phyloP scores from a whole-genome alignment of 768 basidiomycete genomes.

The Mycena galopus region DNA sequence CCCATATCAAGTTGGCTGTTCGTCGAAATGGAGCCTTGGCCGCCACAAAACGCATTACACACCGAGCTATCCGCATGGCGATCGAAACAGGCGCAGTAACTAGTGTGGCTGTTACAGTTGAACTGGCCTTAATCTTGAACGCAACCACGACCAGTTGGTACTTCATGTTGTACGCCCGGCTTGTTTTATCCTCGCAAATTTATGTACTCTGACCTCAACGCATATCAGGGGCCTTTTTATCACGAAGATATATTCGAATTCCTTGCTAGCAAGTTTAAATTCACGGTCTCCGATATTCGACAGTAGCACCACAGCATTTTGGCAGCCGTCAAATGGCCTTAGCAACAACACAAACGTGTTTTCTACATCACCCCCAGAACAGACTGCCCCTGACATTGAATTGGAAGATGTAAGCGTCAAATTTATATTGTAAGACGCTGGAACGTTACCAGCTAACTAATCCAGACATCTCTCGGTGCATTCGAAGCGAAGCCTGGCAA shows the following conservation, averaged over 20 bases:
- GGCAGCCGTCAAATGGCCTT: conserved; percentile 2
- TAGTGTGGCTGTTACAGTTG: background rate
- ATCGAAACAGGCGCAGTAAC: conserved; percentile 15
- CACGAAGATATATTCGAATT: conserved; percentile 16
- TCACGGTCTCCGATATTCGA: conserved; percentile 7
- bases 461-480: no score
- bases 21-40: conserved; percentile 1
- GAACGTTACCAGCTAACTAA: background rate
- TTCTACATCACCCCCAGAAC: background rate
- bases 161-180: conserved; percentile 7
- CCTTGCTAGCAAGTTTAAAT: no score
- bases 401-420: conserved; percentile 6
- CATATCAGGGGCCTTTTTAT: conserved; percentile 10
- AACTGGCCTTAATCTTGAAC: conserved; percentile 14
- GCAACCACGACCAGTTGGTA: conserved; percentile 10
- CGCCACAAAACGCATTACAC: conserved; percentile 5
- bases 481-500: conserved; percentile 2
- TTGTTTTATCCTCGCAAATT: background rate
- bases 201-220: background rate
- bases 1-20: conserved; percentile 1
- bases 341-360: background rate
- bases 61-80: conserved; percentile 16
- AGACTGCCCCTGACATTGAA: background rate
- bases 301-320: background rate
- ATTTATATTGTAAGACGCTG: background rate